A percentile compares a stretch with the other conserved stretches of the same genome.
Evolutionary conservation across 1,139 yeast species (phyloP).

Genomic region (Candida sanyaensis): DNA sequence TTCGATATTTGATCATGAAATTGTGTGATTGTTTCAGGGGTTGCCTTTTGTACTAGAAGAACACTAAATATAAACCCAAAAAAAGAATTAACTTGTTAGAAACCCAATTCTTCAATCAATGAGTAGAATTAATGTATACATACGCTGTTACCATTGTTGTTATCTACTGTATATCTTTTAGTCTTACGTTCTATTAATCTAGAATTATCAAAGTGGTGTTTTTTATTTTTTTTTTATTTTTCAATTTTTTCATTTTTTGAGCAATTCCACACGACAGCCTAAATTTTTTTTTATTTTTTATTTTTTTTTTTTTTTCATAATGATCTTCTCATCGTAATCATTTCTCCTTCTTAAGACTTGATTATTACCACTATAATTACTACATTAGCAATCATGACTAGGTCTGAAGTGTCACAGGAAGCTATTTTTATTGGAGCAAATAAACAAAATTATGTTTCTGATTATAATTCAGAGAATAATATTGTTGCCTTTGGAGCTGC

Average conservation of each 20-base stretch:
- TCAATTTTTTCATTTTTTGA: background rate
- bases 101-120: slow-evolving; percentile 12
- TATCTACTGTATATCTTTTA: background rate
- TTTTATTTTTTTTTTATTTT: too few relatives aligned
- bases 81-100: background rate
- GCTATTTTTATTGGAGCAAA: slow-evolving; percentile 81
- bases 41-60: slow-evolving; percentile 55
- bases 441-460: slow-evolving; percentile 68
- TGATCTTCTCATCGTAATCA: slow-evolving; percentile 3
- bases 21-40: slow-evolving; percentile 64
- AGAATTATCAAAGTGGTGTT: background rate
- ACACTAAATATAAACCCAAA: slow-evolving; percentile 22
- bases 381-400: slow-evolving; percentile 4
- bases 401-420: slow-evolving; percentile 30
- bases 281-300: background rate
- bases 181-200: too few relatives aligned
- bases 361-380: too few relatives aligned
- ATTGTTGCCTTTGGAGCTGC: slow-evolving; percentile 79
- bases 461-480: slow-evolving; percentile 40
- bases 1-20: slow-evolving; percentile 69
- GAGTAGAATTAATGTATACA: slow-evolving; percentile 13
- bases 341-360: background rate
- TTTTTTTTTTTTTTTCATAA: background rate
- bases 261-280: background rate
- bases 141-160: slow-evolving; percentile 36